phyloP scores from a whole-genome alignment of 1,284 basidiomycete genomes.

The Moesziomyces sp. region DNA sequence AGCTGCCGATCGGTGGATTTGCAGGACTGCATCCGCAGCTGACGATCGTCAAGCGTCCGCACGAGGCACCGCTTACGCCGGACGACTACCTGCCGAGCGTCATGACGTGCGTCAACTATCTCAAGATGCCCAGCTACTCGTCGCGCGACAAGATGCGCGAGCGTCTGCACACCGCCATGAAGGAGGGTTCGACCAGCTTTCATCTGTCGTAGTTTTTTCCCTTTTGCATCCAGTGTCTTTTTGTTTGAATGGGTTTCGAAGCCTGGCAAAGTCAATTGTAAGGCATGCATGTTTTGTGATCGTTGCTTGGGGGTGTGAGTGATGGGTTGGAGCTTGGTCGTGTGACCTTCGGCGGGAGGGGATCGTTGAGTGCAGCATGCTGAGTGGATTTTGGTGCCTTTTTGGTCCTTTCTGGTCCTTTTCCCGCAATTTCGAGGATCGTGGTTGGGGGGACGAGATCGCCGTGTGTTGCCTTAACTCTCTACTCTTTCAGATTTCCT shows the following conservation, averaged over 20 bases:
- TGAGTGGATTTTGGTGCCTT: too few species aligned
- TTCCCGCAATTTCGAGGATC: too few species aligned
- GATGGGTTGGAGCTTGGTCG: too few species aligned
- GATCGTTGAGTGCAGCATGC: too few species aligned
- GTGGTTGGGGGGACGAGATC: too few species aligned
- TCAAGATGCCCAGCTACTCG: conserved; percentile 66
- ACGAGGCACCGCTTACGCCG: conserved; percentile 79
- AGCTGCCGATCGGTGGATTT: conserved; percentile 86
- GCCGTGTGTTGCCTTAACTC: too few species aligned
- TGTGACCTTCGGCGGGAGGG: too few species aligned
- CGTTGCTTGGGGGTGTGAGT: too few species aligned
- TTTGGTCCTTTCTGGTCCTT: too few species aligned
- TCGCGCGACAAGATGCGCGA: conserved; percentile 58
- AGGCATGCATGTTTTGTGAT: too few species aligned
- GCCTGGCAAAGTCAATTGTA: background rate
- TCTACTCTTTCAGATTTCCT: too few species aligned
- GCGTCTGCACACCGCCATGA: conserved; percentile 61
- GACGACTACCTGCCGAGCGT: conserved; percentile 97
- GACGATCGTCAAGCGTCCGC: conserved; percentile 96
- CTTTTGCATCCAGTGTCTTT: background rate
- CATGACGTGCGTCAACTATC: conserved; percentile 93
- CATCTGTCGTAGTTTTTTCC: conserved; percentile 55
- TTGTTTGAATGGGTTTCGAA: background rate
- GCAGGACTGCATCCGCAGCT: conserved; percentile 90
- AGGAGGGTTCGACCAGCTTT: conserved; percentile 64